Base-by-base conservation (phyloP, 2,329 filamentous ascomycete species). In the Fusarium pseudoanthophilum region DNA sequence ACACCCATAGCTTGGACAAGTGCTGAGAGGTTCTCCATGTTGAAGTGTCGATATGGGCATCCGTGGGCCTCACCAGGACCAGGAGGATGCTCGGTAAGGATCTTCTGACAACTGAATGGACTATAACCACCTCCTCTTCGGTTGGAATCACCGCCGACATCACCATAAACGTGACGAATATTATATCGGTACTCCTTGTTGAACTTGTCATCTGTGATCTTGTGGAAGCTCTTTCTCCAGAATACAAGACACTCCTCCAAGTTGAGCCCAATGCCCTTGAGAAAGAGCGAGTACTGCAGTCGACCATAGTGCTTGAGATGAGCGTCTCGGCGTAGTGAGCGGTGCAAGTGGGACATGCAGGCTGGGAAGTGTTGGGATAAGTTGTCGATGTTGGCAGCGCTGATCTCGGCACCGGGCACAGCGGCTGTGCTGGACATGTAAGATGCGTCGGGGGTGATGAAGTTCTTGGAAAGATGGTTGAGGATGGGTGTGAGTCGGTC, bases 141-240 rank as follows among this genome's bases (percentile, higher is more conserved):
- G 80, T 97, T 98, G 26, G 91, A 88, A 82, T 98, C 95, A 65
- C 95, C 95, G 61, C 96, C 96, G 2, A 98, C 96, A 78, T 98
- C 95, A 74, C 96, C 96, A 81, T 98, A 99, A 2, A 87, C 83
- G 87, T 99, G 95, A n/a, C 95, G 93, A 65, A 98, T 90, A 81
- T 99, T 98, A 87, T 99, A 99, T 49, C 93, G 90, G 84, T 99
- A 98, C 80, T 98, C 95, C 80, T 98, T 98, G 83, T 97, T 97
- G 88, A 98, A 99, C 40, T 92, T 92, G 78, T 98, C 95, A 78
- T 98, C 96, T 1, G 93, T 95, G 73, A 97, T 90, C 75, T 94
- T 92, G 80, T 91, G 91, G 88, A 99, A 98, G 34, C 89, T 87
- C 71, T 90, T 89, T 16, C 96, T 92, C 96, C 96, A 99, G 85